Percentiles rank a stretch among this genome's conserved stretches.
Evolutionary conservation across 225 moss, liverwort and hornwort species (phyloP).

Genomic region (Ulota crispa): DNA sequence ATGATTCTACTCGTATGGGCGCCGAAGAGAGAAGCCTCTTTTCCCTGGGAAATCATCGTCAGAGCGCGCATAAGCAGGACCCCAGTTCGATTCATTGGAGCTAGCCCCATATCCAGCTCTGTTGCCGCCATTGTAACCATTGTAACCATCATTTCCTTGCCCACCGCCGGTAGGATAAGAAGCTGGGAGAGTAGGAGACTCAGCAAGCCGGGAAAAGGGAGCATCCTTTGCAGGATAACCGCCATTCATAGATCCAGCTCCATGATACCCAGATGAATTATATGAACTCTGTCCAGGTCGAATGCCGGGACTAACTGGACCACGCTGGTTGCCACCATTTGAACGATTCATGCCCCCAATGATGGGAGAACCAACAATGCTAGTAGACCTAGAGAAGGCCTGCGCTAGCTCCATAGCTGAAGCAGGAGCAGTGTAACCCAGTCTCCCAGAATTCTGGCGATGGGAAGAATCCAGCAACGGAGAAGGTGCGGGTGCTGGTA

Average conservation of each 20-base stretch:
- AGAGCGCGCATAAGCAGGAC: conserved; percentile 51
- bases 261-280: conserved; percentile 50
- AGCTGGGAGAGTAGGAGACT: conserved; percentile 58
- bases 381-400: conserved; percentile 84
- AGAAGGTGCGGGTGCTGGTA: conserved; percentile 41
- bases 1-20: conserved; percentile 45
- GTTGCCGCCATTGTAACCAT: conserved; percentile 50
- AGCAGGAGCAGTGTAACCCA: conserved; percentile 66
- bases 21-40: conserved; percentile 80
- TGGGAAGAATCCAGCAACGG: conserved; percentile 65
- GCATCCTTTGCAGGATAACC: conserved; percentile 65
- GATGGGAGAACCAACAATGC: conserved; percentile 61
- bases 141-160: conserved; percentile 52
- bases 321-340: conserved; percentile 63
- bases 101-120: conserved; percentile 57
- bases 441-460: conserved; percentile 65
- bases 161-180: conserved; percentile 46
- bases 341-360: conserved; percentile 55
- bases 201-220: conserved; percentile 95
- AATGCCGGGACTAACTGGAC: conserved; percentile 59
- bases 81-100: conserved; percentile 62
- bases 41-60: conserved; percentile 93
- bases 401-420: conserved; percentile 93
- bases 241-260: conserved; percentile 68
- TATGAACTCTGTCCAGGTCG: conserved; percentile 63